phyloP scores from a whole-genome alignment of 1,284 basidiomycete genomes.

The Apiotrichum siamense region DNA sequence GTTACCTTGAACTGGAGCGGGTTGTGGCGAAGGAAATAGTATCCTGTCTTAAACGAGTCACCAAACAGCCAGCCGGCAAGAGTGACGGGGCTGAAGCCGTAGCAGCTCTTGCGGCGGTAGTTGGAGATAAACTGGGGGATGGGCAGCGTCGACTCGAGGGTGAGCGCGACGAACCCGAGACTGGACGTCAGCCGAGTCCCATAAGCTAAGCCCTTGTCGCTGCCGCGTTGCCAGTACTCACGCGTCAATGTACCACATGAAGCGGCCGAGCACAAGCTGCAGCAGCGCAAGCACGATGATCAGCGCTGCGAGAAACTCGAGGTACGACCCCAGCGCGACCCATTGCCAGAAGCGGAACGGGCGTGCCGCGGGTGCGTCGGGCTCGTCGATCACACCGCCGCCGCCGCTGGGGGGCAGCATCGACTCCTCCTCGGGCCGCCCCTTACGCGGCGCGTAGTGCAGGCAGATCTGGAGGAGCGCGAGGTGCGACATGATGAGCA shows the following conservation, averaged over 20 bases:
- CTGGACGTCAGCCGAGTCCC: slow-evolving; percentile 33
- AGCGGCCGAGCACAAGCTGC: slow-evolving; percentile 39
- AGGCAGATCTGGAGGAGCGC: slow-evolving; percentile 51
- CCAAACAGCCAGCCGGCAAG: slow-evolving; percentile 49
- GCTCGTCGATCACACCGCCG: neutral
- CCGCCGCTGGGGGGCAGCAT: neutral
- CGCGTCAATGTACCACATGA: slow-evolving; percentile 44
- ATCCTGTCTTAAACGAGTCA: slow-evolving; percentile 47
- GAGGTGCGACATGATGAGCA: slow-evolving; percentile 51
- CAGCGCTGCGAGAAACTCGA: slow-evolving; percentile 50
- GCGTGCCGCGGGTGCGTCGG: neutral
- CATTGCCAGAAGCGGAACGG: slow-evolving; percentile 51
- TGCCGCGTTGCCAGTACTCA: slow-evolving; percentile 19
- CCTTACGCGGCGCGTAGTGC: slow-evolving; percentile 38
- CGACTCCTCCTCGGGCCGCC: neutral
- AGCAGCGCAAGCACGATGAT: slow-evolving; percentile 44
- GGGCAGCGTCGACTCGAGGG: slow-evolving; percentile 52
- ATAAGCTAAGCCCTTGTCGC: too few species aligned
- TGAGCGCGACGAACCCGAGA: slow-evolving; percentile 51
- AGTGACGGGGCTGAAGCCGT: slow-evolving; percentile 50
- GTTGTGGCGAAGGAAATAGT: slow-evolving; percentile 49
- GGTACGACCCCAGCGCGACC: slow-evolving; percentile 47
- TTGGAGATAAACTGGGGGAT: slow-evolving; percentile 53
- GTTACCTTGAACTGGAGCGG: slow-evolving; percentile 50
- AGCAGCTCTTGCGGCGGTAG: slow-evolving; percentile 48